A percentile compares a stretch with the other conserved stretches of the same genome.
These are phyloP conservation scores for Lathyrus aphaca DNA, from an alignment of 306 rosid genomes.

Conservation along the genomic window DNA sequence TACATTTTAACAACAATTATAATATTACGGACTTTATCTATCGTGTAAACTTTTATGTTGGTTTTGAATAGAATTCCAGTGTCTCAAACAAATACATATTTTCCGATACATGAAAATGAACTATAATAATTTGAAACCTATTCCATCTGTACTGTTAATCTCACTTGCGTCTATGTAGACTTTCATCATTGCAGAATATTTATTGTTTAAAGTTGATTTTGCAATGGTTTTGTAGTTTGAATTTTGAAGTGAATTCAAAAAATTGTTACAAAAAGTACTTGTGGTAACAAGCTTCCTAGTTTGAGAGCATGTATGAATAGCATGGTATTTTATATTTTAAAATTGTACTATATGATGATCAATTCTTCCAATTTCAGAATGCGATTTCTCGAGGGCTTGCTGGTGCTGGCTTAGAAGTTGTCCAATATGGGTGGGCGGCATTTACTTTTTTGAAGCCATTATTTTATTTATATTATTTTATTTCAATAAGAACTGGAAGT, in stretches of 20 bases:
- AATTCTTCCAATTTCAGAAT: constrained; percentile 61
- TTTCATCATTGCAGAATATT: constrained; percentile 27
- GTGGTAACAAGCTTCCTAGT: constrained; percentile 25
- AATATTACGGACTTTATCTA: constrained; percentile 15
- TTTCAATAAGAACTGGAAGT: constrained; percentile 15
- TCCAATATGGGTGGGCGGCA: constrained; percentile 86
- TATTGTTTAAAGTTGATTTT: constrained; percentile 29
- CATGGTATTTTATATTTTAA: constrained; percentile 27
- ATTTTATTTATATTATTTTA: constrained; percentile 10
- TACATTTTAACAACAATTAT: constrained; percentile 1
- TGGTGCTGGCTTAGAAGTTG: constrained; percentile 77
- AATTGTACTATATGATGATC: constrained; percentile 41
- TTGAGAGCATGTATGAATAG: not conserved
- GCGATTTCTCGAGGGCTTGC: constrained; percentile 82
- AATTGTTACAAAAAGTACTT: constrained; percentile 27
- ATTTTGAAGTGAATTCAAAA: constrained; percentile 24
- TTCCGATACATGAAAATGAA: constrained; percentile 20
- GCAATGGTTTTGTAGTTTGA: not conserved
- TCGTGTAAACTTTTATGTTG: constrained; percentile 10
- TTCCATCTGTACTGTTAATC: constrained; percentile 2
- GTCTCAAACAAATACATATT: constrained; percentile 28
- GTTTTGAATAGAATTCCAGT: constrained; percentile 10
- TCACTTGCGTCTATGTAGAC: not conserved
- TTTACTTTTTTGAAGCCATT: constrained; percentile 6
- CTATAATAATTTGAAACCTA: constrained; percentile 23